A percentile compares a stretch with the other conserved stretches of the same genome.
These are phyloP conservation scores for Aspergillus steynii DNA, from an alignment of 495 filamentous ascomycete genomes.

Conservation along the genomic window DNA sequence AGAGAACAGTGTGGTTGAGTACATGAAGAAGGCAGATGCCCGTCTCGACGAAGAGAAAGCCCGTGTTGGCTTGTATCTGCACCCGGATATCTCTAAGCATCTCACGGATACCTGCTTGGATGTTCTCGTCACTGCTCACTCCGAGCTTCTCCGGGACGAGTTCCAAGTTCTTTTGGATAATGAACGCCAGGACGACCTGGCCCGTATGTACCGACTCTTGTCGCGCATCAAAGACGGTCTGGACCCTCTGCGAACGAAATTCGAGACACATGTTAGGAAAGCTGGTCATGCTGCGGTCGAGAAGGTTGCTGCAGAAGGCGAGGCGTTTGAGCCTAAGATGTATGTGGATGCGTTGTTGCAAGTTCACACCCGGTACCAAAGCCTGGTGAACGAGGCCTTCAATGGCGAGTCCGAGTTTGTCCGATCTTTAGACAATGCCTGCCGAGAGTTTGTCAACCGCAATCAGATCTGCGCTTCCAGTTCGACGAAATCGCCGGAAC, in stretches of 20 bases:
- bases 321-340: constrained; percentile 90
- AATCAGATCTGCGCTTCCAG: constrained; percentile 92
- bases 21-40: constrained; percentile 98
- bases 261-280: constrained; percentile 90
- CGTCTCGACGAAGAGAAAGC: constrained; percentile 93
- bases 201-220: constrained; percentile 92
- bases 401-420: constrained; percentile 96
- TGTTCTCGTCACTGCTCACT: constrained; percentile 87
- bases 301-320: constrained; percentile 86
- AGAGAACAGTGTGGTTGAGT: constrained; percentile 97
- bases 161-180: constrained; percentile 96
- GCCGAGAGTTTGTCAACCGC: constrained; percentile 95
- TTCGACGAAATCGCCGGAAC: constrained; percentile 88
- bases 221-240: constrained; percentile 89
- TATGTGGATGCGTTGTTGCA: constrained; percentile 95
- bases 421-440: constrained; percentile 93
- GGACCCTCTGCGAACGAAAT: constrained; percentile 83
- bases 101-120: constrained; percentile 86
- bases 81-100: constrained; percentile 78
- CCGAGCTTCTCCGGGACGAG: constrained; percentile 80
- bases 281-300: constrained; percentile 85
- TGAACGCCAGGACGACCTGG: constrained; percentile 91
- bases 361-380: constrained; percentile 89
- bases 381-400: constrained; percentile 88
- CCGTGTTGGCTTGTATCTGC: constrained; percentile 88